Evolutionary conservation across 495 filamentous ascomycete species (phyloP), one percentile per base, ranked within the genome.

Genomic region (Lepidopterella palustris): DNA sequence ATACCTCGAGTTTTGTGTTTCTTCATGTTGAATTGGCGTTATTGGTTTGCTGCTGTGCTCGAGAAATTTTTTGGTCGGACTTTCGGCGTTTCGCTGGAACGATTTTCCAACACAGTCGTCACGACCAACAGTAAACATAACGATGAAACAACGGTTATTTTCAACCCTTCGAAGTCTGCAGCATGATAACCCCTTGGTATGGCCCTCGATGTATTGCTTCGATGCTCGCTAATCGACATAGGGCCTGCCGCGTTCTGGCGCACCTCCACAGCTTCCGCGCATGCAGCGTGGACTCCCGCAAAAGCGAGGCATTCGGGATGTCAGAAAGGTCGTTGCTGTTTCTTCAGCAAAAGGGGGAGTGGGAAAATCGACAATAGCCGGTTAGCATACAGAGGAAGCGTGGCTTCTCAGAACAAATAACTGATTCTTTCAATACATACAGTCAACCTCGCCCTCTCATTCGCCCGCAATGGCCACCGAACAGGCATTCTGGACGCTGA

Each of bases 291-390:
- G 91, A 24, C 81, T 97, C 8, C 95, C 93, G 1, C 76, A 87
- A 58, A 86, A 88, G 65, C 84, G 89, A 53, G 80, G 78, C 68
- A 92, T 99, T 62, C 81, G 80, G 18, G 82, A 87, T 69, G 92
- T 97, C 49, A 79, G 81, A 65, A 93, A 97, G 67, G 82, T 96
- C 18, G 80, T 99, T 57, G 92, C 89, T 28, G 87, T 99, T 18
- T 95, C 89, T 32, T 96, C 91, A 0, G 93, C 95, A 5, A 99
- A 99, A 66, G 93, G 93, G 9, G 93, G 93, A 32, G 93, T 99
- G 0, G 93, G 93, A 0, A 99, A 99, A 69, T 92, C 87, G 45
- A 99, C 93, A 15, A 85, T 99, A 28, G 87, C 93, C 5, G 87
- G 87, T 89, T 48, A 50, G 10, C 24, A 9, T 15, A 20, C n/a